Evolutionary conservation across 352 stramenopile species (phyloP).

Genomic region (Plasmopara halstedii): DNA sequence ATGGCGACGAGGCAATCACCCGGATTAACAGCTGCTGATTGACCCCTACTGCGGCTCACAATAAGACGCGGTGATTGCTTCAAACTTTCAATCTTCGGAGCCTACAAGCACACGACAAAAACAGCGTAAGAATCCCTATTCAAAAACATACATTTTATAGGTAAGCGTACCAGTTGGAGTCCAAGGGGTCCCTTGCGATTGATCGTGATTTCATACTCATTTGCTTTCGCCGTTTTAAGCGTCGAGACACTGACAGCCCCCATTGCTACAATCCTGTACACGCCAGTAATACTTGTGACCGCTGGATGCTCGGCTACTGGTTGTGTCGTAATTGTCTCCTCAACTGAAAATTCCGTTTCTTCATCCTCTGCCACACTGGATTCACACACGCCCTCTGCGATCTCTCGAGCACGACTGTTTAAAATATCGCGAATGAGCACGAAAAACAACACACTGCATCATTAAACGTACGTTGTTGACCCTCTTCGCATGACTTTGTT

Average conservation of each 20-base stretch:
- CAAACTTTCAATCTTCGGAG: constrained; percentile 33
- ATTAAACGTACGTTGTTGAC: constrained; percentile 60
- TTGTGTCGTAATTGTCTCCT: constrained; percentile 63
- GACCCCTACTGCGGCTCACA: constrained; percentile 61
- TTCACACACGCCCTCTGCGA: constrained; percentile 32
- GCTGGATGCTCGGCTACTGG: constrained; percentile 62
- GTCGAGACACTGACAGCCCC: constrained; percentile 73
- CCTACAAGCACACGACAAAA: constrained; percentile 13
- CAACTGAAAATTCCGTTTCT: constrained; percentile 42
- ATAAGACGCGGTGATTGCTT: constrained; percentile 64
- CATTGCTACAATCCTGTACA: constrained; percentile 79
- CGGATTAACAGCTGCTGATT: constrained; percentile 68
- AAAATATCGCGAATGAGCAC: too few species aligned
- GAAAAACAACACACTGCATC: neutral
- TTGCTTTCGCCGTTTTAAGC: constrained; percentile 58
- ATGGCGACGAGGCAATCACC: constrained; percentile 77
- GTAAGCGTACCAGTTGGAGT: constrained; percentile 46
- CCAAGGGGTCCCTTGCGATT: constrained; percentile 47
- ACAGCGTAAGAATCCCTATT: constrained; percentile 2
- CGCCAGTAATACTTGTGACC: constrained; percentile 72
- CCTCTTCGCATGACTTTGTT: constrained; percentile 29
- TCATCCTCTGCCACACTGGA: constrained; percentile 35
- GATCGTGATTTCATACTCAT: constrained; percentile 80
- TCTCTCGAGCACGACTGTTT: constrained; percentile 35
- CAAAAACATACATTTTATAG: neutral